Evolutionary conservation across 1,284 basidiomycete genomes (phyloP).

Genomic region (Trichosporon faecale): DNA sequence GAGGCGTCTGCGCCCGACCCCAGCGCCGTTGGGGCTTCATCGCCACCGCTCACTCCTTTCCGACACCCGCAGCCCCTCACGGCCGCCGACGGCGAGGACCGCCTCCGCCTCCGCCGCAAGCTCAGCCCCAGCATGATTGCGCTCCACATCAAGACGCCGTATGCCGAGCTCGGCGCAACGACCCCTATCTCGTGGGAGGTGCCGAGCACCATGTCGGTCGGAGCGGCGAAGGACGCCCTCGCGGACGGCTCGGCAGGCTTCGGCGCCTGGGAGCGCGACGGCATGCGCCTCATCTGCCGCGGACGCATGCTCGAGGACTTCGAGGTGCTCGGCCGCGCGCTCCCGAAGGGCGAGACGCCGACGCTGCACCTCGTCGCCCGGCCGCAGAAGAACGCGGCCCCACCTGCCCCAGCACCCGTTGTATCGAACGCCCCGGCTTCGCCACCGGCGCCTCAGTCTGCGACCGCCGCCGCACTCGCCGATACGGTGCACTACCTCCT

Average conservation of each 20-base stretch:
- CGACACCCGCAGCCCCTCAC: neutral
- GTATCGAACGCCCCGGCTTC: neutral
- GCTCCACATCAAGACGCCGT: slow-evolving; percentile 39
- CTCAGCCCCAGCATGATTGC: slow-evolving; percentile 17
- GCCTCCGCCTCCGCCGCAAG: slow-evolving; percentile 13
- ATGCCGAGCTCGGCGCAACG: slow-evolving; percentile 27
- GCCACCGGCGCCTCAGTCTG: neutral
- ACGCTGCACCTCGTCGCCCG: slow-evolving; percentile 43
- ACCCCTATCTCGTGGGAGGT: slow-evolving; percentile 21
- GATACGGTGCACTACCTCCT: slow-evolving; percentile 47
- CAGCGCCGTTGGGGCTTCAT: slow-evolving; percentile 12
- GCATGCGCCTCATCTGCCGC: slow-evolving; percentile 45
- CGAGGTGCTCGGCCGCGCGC: slow-evolving; percentile 36
- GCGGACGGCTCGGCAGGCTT: slow-evolving; percentile 33
- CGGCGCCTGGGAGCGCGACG: slow-evolving; percentile 37
- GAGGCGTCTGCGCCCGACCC: slow-evolving; percentile 17
- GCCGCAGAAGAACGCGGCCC: neutral
- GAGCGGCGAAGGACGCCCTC: slow-evolving; percentile 37
- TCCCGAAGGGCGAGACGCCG: slow-evolving; percentile 28
- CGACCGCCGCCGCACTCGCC: slow-evolving; percentile 26
- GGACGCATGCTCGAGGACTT: slow-evolving; percentile 46
- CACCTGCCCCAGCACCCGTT: neutral
- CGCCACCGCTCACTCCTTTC: slow-evolving; percentile 16
- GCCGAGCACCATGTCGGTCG: slow-evolving; percentile 21
- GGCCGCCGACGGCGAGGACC: slow-evolving; percentile 6